phyloP scores from a whole-genome alignment of 176 grass and related monocot species.

The Pharus latifolius region DNA sequence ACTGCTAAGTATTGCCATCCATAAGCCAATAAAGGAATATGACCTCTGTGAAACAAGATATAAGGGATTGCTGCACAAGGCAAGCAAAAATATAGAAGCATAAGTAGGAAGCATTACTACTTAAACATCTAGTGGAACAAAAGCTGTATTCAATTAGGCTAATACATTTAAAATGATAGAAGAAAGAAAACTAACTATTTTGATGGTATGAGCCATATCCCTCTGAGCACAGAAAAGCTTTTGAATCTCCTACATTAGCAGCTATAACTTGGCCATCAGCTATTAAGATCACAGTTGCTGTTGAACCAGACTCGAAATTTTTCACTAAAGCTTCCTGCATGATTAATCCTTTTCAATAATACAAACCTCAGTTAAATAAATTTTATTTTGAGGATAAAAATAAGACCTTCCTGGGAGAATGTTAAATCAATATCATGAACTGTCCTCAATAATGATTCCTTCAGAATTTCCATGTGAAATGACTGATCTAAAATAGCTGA shows the following conservation, averaged over 20 bases:
- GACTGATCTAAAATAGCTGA: conserved; percentile 55
- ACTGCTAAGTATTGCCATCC: neutral
- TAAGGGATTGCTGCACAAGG: too few species aligned
- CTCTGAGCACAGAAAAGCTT: conserved; percentile 85
- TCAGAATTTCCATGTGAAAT: conserved; percentile 73
- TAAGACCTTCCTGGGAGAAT: conserved; percentile 81
- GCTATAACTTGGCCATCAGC: conserved; percentile 67
- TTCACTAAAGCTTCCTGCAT: conserved; percentile 77
- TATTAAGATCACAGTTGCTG: conserved; percentile 68
- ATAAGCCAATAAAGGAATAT: too few species aligned
- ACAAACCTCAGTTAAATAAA: neutral
- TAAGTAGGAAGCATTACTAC: neutral
- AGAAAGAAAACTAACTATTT: conserved; percentile 45
- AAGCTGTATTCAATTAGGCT: neutral
- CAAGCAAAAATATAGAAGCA: too few species aligned
- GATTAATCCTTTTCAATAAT: neutral
- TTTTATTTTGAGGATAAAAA: conserved; percentile 11
- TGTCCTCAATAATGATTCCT: conserved; percentile 80
- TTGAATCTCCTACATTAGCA: conserved; percentile 94
- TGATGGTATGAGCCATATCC: conserved; percentile 1
- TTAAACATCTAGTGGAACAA: neutral
- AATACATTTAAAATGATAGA: conserved; percentile 1
- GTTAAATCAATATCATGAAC: conserved; percentile 81
- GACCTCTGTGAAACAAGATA: too few species aligned
- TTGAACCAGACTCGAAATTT: conserved; percentile 68